These are phyloP conservation scores for Podaxis sp. DNA, from an alignment of 768 basidiomycete genomes.

Conservation along the genomic window DNA sequence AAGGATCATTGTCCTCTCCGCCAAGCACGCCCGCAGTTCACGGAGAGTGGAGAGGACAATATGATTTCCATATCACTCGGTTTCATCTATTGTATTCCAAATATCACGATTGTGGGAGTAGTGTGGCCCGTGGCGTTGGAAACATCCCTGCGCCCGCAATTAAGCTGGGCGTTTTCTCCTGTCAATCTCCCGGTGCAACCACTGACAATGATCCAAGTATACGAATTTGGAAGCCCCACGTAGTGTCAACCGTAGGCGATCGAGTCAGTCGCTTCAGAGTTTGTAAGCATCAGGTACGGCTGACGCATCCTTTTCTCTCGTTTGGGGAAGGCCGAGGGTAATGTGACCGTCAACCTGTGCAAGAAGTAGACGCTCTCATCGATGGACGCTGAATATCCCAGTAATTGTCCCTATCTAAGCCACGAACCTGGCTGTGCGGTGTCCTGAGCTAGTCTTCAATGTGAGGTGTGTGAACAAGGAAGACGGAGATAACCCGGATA, in stretches of 20 bases:
- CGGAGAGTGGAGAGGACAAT: background rate
- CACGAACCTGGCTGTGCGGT: background rate
- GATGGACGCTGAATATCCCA: background rate
- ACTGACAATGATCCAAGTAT: conserved; percentile 3
- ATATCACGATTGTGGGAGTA: background rate
- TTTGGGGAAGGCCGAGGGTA: background rate
- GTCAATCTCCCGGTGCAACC: background rate
- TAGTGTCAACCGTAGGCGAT: background rate
- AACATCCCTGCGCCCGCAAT: background rate
- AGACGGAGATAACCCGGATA: background rate
- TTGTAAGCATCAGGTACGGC: background rate
- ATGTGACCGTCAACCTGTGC: background rate
- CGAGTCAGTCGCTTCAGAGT: background rate
- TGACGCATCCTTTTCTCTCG: background rate
- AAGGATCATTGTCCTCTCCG: background rate
- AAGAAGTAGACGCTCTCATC: background rate
- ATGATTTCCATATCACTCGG: background rate
- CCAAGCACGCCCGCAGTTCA: background rate
- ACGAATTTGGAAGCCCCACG: background rate
- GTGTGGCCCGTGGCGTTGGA: background rate
- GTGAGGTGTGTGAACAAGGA: background rate
- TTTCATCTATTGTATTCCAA: background rate
- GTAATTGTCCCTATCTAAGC: background rate
- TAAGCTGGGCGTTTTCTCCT: background rate
- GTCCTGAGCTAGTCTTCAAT: background rate